Percentiles rank a stretch among this genome's conserved stretches.
phyloP scores from a whole-genome alignment of 768 basidiomycete species.

The Gelatoporia subvermispora region DNA sequence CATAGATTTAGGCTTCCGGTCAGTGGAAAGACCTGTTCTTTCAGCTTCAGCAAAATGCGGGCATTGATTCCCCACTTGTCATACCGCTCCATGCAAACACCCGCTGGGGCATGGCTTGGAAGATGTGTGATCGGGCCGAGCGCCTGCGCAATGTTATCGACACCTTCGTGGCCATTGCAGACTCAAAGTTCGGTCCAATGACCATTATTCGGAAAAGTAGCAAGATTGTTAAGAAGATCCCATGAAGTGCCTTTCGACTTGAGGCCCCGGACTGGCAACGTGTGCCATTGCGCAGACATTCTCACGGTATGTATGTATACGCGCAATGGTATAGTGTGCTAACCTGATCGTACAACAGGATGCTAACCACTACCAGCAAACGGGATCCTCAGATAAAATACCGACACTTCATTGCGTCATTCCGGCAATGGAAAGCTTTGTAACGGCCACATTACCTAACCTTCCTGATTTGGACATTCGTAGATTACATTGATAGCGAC shows the following conservation, averaged over 20 bases:
- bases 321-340: neutral
- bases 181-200: slow-evolving; percentile 26
- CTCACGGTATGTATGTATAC: slow-evolving; percentile 9
- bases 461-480: too few species aligned
- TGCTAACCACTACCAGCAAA: slow-evolving; percentile 19
- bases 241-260: slow-evolving; percentile 21
- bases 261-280: slow-evolving; percentile 18
- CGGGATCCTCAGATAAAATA: slow-evolving; percentile 20
- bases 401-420: slow-evolving; percentile 25
- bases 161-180: slow-evolving; percentile 12
- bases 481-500: too few species aligned
- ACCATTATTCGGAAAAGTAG: slow-evolving; percentile 11
- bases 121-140: neutral
- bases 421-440: slow-evolving; percentile 25
- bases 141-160: neutral
- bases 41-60: neutral
- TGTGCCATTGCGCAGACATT: slow-evolving; percentile 9
- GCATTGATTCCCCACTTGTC: neutral
- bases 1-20: neutral
- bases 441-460: too few species aligned
- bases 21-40: neutral
- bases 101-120: neutral
- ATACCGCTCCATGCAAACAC: neutral
- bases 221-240: slow-evolving; percentile 19
- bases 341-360: slow-evolving; percentile 11